A percentile compares a stretch with the other conserved stretches of the same genome.
phyloP scores from a whole-genome alignment of 2,329 filamentous ascomycete species.

The Leptodontidium sp. region DNA sequence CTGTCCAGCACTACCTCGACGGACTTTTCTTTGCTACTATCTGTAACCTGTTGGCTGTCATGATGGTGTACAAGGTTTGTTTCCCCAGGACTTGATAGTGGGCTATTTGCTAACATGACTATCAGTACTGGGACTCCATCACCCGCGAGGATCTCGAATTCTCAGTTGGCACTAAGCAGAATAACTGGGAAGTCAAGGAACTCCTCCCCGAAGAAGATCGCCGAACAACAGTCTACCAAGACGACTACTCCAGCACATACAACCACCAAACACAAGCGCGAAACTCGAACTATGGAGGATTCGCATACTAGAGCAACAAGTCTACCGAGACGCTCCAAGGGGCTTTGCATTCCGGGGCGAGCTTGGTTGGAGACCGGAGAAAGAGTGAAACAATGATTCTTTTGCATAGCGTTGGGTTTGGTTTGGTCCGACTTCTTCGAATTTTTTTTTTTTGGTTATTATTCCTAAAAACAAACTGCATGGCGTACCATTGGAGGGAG shows the following conservation, averaged over 20 bases:
- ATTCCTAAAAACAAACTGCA: neutral
- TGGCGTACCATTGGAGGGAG: slow-evolving; percentile 18
- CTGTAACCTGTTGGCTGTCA: slow-evolving; percentile 92
- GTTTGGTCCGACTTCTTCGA: neutral
- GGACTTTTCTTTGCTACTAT: slow-evolving; percentile 93
- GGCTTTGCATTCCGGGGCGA: neutral
- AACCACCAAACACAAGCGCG: slow-evolving; percentile 33
- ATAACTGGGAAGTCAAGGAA: slow-evolving; percentile 99
- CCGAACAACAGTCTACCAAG: slow-evolving; percentile 46
- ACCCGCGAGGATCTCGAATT: slow-evolving; percentile 98
- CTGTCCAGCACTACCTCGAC: slow-evolving; percentile 90
- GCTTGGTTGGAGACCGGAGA: neutral
- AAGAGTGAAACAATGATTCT: neutral
- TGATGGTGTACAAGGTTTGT: slow-evolving; percentile 98
- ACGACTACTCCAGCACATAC: slow-evolving; percentile 43
- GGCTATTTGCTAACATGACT: slow-evolving; percentile 24
- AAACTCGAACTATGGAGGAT: slow-evolving; percentile 47
- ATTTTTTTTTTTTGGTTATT: neutral
- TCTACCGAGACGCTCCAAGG: neutral
- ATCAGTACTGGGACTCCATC: slow-evolving; percentile 97
- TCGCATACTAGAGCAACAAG: slow-evolving; percentile 36
- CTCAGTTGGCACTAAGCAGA: slow-evolving; percentile 91
- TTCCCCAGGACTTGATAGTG: neutral
- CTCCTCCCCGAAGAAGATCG: slow-evolving; percentile 54
- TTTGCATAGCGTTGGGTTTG: slow-evolving; percentile 21